Evolutionary conservation across 2,329 filamentous ascomycete genomes (phyloP).

Genomic region (Penicillium sp.): DNA sequence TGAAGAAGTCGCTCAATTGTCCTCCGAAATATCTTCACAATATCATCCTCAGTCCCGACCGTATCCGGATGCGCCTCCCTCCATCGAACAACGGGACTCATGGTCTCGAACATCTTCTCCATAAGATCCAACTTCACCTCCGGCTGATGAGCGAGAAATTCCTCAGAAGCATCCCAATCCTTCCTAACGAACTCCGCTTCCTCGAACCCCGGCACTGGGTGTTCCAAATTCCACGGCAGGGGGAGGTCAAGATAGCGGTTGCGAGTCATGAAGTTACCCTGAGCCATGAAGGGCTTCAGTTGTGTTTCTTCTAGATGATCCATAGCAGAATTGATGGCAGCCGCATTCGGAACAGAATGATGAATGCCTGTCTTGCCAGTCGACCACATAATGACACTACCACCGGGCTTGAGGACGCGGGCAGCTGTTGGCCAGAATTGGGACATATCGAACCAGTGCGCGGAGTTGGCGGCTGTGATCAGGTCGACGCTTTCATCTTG

Average conservation of each 20-base stretch:
- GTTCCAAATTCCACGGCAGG: constrained; percentile 51
- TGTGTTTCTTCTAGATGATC: constrained; percentile 37
- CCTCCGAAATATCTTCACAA: constrained; percentile 27
- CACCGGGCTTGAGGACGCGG: constrained; percentile 51
- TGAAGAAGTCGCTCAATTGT: constrained; percentile 24
- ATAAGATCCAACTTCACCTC: constrained; percentile 22
- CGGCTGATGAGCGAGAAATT: constrained; percentile 25
- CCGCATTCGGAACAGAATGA: constrained; percentile 40
- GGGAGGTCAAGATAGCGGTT: constrained; percentile 44
- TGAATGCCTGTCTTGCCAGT: constrained; percentile 27
- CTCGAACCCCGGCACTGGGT: constrained; percentile 41
- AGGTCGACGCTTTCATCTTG: constrained; percentile 47
- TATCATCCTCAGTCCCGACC: constrained; percentile 38
- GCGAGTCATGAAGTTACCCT: constrained; percentile 45
- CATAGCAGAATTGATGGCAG: constrained; percentile 44
- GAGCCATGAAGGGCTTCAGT: constrained; percentile 39
- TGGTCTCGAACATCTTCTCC: constrained; percentile 31
- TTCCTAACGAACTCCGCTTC: constrained; percentile 39
- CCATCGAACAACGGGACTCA: constrained; percentile 43
- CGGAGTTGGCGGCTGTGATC: constrained; percentile 52
- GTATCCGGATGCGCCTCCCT: constrained; percentile 39
- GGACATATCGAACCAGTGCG: constrained; percentile 61
- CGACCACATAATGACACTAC: constrained; percentile 56
- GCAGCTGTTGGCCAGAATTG: constrained; percentile 52
- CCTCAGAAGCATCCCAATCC: constrained; percentile 40